Evolutionary conservation across 2,329 filamentous ascomycete genomes (phyloP).

Genomic region (Geosmithia putterillii): DNA sequence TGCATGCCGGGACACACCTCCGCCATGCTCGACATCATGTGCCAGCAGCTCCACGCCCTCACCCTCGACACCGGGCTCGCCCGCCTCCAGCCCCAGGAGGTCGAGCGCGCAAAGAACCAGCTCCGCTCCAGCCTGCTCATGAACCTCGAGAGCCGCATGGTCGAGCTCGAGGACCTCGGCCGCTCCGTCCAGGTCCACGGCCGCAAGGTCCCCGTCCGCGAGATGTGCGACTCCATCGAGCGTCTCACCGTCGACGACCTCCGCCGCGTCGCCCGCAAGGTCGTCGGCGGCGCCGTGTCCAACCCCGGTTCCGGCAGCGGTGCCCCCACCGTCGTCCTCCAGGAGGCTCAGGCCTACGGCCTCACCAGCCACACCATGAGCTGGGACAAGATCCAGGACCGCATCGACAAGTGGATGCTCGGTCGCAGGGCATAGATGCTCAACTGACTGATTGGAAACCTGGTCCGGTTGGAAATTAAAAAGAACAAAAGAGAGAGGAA

Average conservation of each 20-base stretch:
- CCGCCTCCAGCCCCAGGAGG: conserved; percentile 62
- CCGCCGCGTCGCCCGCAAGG: conserved; percentile 63
- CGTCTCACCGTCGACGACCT: conserved; percentile 69
- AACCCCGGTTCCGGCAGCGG: conserved; percentile 73
- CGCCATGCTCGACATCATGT: conserved; percentile 90
- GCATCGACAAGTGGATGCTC: conserved; percentile 73
- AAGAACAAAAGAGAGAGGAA: not conserved
- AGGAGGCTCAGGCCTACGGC: conserved; percentile 72
- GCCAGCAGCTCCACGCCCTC: conserved; percentile 71
- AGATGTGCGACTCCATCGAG: conserved; percentile 88
- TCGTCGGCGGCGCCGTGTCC: conserved; percentile 64
- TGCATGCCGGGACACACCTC: conserved; percentile 70
- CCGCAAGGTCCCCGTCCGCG: conserved; percentile 75
- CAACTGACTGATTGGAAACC: not conserved
- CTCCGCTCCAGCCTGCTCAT: conserved; percentile 80
- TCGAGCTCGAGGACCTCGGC: conserved; percentile 91
- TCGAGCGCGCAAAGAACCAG: conserved; percentile 93
- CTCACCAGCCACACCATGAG: conserved; percentile 54
- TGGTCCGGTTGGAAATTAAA: not conserved
- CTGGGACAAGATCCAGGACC: conserved; percentile 85
- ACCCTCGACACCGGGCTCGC: conserved; percentile 65
- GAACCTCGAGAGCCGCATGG: conserved; percentile 96
- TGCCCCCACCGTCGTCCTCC: conserved; percentile 84
- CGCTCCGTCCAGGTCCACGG: conserved; percentile 96
- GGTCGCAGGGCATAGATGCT: conserved; percentile 25